A percentile compares a stretch with the other conserved stretches of the same genome.
phyloP scores from a whole-genome alignment of 192 early-diverging fungal species.

The Coemansia sp. region DNA sequence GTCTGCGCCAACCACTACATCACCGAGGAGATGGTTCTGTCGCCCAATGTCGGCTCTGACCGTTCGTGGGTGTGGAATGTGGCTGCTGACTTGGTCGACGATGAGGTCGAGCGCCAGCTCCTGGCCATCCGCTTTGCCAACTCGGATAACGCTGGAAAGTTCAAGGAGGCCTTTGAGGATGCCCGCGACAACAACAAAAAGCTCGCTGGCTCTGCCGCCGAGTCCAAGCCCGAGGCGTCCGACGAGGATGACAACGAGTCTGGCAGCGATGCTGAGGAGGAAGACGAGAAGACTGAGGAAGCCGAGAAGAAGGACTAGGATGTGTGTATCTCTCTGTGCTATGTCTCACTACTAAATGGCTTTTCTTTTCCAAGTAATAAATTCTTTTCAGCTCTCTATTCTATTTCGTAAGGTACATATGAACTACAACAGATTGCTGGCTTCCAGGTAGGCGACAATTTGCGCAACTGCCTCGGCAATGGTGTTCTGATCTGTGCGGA shows the following conservation, averaged over 20 bases:
- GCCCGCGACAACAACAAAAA: conserved; percentile 60
- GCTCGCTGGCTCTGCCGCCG: conserved; percentile 19
- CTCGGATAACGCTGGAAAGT: conserved; percentile 91
- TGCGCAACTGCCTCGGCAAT: conserved; percentile 59
- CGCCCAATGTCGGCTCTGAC: conserved; percentile 96
- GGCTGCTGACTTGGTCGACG: conserved; percentile 88
- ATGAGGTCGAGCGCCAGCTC: conserved; percentile 77
- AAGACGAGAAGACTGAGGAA: conserved; percentile 7
- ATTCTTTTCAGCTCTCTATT: background rate
- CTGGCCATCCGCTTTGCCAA: conserved; percentile 97
- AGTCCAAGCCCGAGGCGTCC: conserved; percentile 30
- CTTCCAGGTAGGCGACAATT: conserved; percentile 39
- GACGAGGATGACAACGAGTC: conserved; percentile 40
- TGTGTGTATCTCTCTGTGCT: background rate
- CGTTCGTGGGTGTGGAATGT: conserved; percentile 99
- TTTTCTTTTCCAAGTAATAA: background rate
- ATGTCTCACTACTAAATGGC: background rate
- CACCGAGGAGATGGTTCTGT: conserved; percentile 83
- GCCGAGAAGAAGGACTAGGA: conserved; percentile 24
- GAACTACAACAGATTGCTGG: conserved; percentile 29
- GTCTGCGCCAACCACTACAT: conserved; percentile 99
- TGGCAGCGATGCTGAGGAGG: conserved; percentile 40
- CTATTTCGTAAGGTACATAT: background rate
- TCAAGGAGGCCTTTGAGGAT: conserved; percentile 85
- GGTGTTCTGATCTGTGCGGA: conserved; percentile 73